Evolutionary conservation across 2,329 filamentous ascomycete genomes (phyloP).

Genomic region (Aspergillus fischeri): DNA sequence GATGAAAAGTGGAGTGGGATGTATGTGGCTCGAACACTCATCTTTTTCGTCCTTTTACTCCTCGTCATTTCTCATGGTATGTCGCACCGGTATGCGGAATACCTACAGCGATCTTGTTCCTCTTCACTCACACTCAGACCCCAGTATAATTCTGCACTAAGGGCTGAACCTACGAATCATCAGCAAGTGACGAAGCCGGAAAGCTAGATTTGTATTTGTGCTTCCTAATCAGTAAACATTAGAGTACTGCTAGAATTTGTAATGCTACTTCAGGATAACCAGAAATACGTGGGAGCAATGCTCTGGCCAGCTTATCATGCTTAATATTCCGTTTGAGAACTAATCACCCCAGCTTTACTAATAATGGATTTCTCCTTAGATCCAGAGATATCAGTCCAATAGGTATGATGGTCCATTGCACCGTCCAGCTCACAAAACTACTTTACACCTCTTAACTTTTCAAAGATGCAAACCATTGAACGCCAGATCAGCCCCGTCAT

Average conservation of each 20-base stretch:
- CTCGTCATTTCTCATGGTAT: too few species aligned
- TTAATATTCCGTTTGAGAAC: background rate
- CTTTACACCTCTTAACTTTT: conserved; percentile 7
- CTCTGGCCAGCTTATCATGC: background rate
- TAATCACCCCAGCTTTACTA: background rate
- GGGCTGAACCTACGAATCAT: too few species aligned
- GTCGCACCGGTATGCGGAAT: too few species aligned
- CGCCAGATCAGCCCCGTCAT: conserved; percentile 15
- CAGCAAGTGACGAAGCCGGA: too few species aligned
- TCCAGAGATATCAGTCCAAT: background rate
- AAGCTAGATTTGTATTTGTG: too few species aligned
- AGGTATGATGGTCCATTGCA: background rate
- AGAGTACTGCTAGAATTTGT: background rate
- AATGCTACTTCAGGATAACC: background rate
- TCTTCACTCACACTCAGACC: too few species aligned
- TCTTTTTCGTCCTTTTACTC: too few species aligned
- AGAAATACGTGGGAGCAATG: background rate
- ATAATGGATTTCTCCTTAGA: background rate
- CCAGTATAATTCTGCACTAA: too few species aligned
- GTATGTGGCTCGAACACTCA: too few species aligned
- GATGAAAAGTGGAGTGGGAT: too few species aligned
- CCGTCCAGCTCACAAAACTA: conserved; percentile 5
- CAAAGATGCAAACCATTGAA: conserved; percentile 12
- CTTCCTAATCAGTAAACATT: background rate
- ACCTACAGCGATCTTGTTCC: too few species aligned